phyloP scores from a whole-genome alignment of 176 grass and related monocot genomes.

The Metroxylon sagu region DNA sequence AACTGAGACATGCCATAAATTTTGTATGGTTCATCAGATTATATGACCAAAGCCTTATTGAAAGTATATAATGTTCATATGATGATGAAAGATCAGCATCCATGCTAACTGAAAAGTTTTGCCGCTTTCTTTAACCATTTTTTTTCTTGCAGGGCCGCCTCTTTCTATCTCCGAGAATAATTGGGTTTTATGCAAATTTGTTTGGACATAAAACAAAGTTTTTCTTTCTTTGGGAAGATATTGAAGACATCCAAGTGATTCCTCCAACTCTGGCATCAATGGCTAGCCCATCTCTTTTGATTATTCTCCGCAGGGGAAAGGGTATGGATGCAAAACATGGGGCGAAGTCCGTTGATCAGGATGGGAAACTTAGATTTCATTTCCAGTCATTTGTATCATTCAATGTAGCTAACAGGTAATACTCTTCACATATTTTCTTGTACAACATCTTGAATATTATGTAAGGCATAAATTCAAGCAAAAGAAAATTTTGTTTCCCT shows the following conservation, averaged over 20 bases:
- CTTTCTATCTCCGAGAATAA: conserved; percentile 86
- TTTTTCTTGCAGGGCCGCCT: conserved; percentile 59
- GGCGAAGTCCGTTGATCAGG: conserved; percentile 58
- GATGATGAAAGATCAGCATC: no score
- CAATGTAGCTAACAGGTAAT: conserved; percentile 70
- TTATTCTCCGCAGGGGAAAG: conserved; percentile 72
- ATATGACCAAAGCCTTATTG: no score
- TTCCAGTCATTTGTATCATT: conserved; percentile 94
- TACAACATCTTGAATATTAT: no score
- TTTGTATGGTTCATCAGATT: no score
- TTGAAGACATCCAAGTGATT: conserved; percentile 79
- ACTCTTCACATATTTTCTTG: not conserved
- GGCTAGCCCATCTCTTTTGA: conserved; percentile 63
- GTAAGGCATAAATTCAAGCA: no score
- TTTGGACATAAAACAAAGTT: conserved; percentile 92
- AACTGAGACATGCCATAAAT: no score
- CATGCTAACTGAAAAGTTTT: no score
- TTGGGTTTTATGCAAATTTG: conserved; percentile 87
- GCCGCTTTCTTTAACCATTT: not conserved
- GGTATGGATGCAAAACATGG: conserved; percentile 91
- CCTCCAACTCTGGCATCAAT: conserved; percentile 42
- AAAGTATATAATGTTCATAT: no score
- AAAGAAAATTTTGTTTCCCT: no score
- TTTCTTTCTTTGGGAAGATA: conserved; percentile 97
- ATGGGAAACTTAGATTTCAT: conserved; percentile 75